A percentile compares a stretch with the other conserved stretches of the same genome.
Conservation (phyloP, 2,329 filamentous ascomycete genomes). For the Colletotrichum gloeosporioides region DNA sequence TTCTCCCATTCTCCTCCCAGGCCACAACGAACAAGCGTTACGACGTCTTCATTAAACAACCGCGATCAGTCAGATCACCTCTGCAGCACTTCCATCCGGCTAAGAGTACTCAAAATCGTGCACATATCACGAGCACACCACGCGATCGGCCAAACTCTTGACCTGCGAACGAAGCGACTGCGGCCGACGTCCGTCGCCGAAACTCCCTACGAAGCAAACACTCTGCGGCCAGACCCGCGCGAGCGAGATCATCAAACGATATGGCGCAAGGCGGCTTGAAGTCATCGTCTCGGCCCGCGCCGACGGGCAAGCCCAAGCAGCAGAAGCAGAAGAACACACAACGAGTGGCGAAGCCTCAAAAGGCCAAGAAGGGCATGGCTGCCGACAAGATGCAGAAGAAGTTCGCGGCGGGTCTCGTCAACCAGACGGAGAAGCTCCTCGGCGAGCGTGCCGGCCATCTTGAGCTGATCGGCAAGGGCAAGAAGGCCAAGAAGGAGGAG, state of each 20-base stretch:
- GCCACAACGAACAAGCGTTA: neutral
- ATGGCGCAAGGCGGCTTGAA: slow-evolving; percentile 65
- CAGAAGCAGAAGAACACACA: slow-evolving; percentile 42
- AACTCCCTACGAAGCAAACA: neutral
- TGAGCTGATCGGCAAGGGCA: slow-evolving; percentile 63
- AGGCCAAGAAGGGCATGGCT: slow-evolving; percentile 42
- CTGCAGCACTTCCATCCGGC: neutral
- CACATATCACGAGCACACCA: neutral
- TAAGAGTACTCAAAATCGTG: neutral
- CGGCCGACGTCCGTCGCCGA: neutral
- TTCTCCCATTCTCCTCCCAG: neutral
- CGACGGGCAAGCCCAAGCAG: slow-evolving; percentile 40
- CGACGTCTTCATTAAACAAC: neutral
- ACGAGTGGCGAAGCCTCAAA: slow-evolving; percentile 56
- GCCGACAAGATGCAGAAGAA: slow-evolving; percentile 61
- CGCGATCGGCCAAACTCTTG: neutral
- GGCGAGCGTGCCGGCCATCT: slow-evolving; percentile 65
- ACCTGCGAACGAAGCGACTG: neutral
- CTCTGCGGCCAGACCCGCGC: neutral
- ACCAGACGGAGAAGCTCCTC: slow-evolving; percentile 62
- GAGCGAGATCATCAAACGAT: neutral
- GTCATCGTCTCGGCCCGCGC: slow-evolving; percentile 45
- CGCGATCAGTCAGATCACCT: neutral
- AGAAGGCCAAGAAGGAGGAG: slow-evolving; percentile 48
- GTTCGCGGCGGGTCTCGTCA: slow-evolving; percentile 58